Conservation (phyloP, 345 rosid genomes). For the Citrus glauca region DNA sequence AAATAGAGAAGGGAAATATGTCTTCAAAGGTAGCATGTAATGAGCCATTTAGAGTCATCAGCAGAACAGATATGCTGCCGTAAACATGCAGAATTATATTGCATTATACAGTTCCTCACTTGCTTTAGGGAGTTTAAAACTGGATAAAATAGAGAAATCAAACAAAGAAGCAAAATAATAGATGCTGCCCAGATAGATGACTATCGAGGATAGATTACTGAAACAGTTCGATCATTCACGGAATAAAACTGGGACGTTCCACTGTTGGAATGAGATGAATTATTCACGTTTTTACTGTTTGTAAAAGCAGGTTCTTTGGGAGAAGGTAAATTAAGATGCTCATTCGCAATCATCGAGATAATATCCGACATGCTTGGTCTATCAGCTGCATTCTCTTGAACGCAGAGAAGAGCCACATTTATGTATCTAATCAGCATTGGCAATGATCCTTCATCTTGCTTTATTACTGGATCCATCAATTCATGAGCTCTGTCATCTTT, state of each 20-base stretch:
- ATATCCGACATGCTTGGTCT: background rate
- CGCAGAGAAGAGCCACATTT: background rate
- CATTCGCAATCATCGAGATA: no score
- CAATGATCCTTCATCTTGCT: background rate
- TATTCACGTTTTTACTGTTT: no score
- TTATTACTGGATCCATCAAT: background rate
- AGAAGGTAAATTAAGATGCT: no score
- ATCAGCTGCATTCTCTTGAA: background rate
- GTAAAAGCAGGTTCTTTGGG: no score
- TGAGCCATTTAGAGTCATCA: no score
- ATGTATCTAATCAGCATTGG: background rate
- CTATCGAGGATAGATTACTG: background rate
- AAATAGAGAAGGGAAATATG: no score
- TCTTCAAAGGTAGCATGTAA: no score
- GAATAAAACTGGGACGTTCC: background rate
- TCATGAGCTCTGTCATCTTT: background rate
- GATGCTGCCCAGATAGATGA: background rate
- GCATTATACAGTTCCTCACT: no score
- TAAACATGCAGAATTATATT: no score
- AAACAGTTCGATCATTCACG: background rate
- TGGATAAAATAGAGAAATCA: background rate
- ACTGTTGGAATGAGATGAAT: background rate
- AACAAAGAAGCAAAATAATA: no score
- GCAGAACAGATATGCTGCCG: no score
- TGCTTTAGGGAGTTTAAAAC: background rate